Conservation (phyloP, 2,329 filamentous ascomycete species). For the Alternaria burnsii region DNA sequence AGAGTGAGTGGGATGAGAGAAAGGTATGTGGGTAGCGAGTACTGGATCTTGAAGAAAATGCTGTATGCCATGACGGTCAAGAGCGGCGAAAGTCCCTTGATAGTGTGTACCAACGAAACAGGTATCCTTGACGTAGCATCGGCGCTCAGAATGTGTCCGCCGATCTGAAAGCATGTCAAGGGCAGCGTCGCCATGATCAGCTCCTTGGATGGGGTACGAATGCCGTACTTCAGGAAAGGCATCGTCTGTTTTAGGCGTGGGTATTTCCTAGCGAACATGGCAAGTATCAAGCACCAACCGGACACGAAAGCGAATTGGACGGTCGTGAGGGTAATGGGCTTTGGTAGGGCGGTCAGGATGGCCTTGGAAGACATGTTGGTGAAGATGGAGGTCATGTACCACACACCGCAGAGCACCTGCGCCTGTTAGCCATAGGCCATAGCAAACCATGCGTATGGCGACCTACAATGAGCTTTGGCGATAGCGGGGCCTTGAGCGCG, state of each 20-base stretch:
- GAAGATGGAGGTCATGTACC: constrained; percentile 94
- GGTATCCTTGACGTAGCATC: constrained; percentile 94
- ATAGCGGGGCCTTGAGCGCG: constrained; percentile 88
- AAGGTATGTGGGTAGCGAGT: constrained; percentile 79
- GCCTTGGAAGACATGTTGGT: constrained; percentile 98
- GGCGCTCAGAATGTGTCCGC: constrained; percentile 91
- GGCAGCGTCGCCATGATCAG: constrained; percentile 90
- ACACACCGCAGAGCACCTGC: constrained; percentile 83
- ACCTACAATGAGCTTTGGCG: constrained; percentile 83
- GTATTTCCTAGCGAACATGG: constrained; percentile 77
- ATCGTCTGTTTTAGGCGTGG: constrained; percentile 74
- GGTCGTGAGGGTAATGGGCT: constrained; percentile 89
- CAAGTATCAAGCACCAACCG: constrained; percentile 81
- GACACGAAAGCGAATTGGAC: constrained; percentile 95
- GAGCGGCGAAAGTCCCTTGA: constrained; percentile 94
- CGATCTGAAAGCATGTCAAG: constrained; percentile 89
- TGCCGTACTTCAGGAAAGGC: constrained; percentile 82
- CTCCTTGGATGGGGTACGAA: constrained; percentile 80
- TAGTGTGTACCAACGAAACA: constrained; percentile 96
- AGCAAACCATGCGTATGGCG: constrained; percentile 28
- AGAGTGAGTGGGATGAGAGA: constrained; percentile 86
- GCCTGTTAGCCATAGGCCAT: constrained; percentile 34
- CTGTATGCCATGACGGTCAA: constrained; percentile 96
- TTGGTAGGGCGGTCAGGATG: constrained; percentile 89
- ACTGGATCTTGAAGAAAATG: constrained; percentile 85